Base-by-base conservation (phyloP, 208 protist species). In the Wallacemonas sp. region DNA sequence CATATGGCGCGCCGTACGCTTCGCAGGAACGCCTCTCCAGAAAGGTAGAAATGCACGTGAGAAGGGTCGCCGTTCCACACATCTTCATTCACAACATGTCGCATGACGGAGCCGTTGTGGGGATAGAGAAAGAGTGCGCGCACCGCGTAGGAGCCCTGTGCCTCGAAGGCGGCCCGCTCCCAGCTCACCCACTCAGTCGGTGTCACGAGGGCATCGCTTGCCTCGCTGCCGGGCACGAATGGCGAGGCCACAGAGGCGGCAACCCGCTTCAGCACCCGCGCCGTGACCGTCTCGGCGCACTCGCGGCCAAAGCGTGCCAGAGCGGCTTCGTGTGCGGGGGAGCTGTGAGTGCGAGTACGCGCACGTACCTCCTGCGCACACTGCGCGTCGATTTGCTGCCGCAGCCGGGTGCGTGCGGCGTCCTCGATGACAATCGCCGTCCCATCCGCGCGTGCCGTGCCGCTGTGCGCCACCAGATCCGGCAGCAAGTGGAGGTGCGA, bases 101-200 rank as follows among this genome's bases (percentile, higher is more conserved):
- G 74, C 81, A 89, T 89, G 19, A 89, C 70, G 33, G 65, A 86
- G 58, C 79, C 83, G 43, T 93, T 90, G 71, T 93, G 83, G 6
- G 87, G 87, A 61, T 87, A 93, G 38, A 88, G 67, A 55, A 93
- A 93, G 61, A 90, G 48, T 11, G 82, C 61, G 16, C 84, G 74
- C 56, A 81, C 69, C 41, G 75, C 62, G 60, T 93, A 93, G 41
- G 88, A 80, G 23, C 57, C 74, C 61, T 88, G 81, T 29, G 56
- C 48, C 12, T 68, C 70, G 38, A 87, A 86, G 19, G 80, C 73
- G 30, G 44, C 46, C 21, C 41, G 38, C 21, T 74, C 46, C 17
- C 67, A 63, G 0, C 38, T 57, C 19, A 61, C 52, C 76, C 70
- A 81, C 46, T 5, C 23, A 4, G 52, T 11, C 11, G 34, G 24